Evolutionary conservation across 2,329 filamentous ascomycete genomes (phyloP).

Genomic region (Nannizzia gypsea): DNA sequence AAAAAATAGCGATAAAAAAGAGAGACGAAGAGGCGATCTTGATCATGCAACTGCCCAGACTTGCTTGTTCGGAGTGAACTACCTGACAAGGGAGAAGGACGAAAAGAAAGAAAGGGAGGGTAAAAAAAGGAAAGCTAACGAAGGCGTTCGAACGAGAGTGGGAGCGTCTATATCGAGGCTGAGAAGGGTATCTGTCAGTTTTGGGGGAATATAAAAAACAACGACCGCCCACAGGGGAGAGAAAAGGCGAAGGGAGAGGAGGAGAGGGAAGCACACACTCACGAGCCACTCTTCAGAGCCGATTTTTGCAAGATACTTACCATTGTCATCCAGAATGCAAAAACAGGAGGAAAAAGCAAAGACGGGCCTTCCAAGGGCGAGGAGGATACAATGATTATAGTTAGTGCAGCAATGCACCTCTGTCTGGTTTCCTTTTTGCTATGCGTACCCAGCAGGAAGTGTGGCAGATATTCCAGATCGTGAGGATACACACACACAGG

Average conservation of each 20-base stretch:
- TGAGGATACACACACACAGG: not conserved
- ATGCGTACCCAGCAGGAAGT: not conserved
- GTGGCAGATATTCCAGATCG: conserved; percentile 2
- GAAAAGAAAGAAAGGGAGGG: not conserved
- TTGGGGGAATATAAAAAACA: not conserved
- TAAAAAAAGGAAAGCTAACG: not conserved
- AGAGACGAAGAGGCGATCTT: not conserved
- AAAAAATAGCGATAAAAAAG: not conserved
- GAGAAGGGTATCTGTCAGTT: not conserved
- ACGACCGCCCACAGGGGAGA: no score
- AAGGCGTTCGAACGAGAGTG: not conserved
- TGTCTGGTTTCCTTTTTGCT: not conserved
- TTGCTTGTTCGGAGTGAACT: not conserved
- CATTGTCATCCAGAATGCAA: not conserved
- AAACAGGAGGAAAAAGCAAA: not conserved
- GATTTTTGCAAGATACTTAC: not conserved
- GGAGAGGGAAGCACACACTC: not conserved
- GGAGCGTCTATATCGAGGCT: not conserved
- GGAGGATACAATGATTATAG: not conserved
- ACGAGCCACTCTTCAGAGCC: conserved; percentile 3
- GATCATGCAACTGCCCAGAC: not conserved
- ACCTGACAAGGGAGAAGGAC: not conserved
- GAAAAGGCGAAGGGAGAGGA: no score
- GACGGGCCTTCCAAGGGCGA: not conserved
- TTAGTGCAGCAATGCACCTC: no score